Evolutionary conservation across 164 flowering plant genomes (phyloP), one percentile per base, ranked within the genome.

Genomic region (Pachysandra terminalis): DNA sequence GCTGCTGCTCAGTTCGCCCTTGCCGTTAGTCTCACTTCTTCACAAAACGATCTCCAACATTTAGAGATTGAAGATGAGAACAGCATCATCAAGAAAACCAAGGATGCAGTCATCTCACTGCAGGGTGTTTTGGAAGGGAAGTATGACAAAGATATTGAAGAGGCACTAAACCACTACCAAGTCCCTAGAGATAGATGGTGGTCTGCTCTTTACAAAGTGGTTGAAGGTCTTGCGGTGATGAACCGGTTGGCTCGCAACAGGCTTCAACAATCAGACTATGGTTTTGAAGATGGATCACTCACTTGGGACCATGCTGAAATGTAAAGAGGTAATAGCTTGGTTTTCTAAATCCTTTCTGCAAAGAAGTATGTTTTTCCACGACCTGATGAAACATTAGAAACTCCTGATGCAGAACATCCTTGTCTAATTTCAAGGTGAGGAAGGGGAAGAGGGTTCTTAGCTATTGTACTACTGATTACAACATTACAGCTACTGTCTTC

Each of bases 1-100:
- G 96, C 96, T 54, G 98, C 97, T 58, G 96, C 99, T 4, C 90
- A 87, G 77, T 90, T 78, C 83, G 99, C 98, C 3, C 87, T 96
- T 61, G 90, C 86, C 32, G 86, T 86, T 27, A 90, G 90, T 78
- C 88, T 96, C 61, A 84, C 84, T 60, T 96, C 98, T 27, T 96
- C 99, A 6, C 90, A 91, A 0, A 91, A 86, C 71, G 96, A 96
- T 71, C 97, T 96, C 37, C 87, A 82, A 61, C 78, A 73, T 35
- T 60, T 93, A 71, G 96, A 93, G 70, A 76, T 88, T 37, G 82
- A 82, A 63, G 97, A 88, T 58, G 91, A 83, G 25, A 78, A 86
- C 71, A 88, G 74, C 72, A 87, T 96, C 70, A 82, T 96, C 28
- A 84, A 70, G 82, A 90, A 80, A 77, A 93, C 99, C 17, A 85